Conservation (phyloP, 495 filamentous ascomycete species). For the Tuber umbilicatum region DNA sequence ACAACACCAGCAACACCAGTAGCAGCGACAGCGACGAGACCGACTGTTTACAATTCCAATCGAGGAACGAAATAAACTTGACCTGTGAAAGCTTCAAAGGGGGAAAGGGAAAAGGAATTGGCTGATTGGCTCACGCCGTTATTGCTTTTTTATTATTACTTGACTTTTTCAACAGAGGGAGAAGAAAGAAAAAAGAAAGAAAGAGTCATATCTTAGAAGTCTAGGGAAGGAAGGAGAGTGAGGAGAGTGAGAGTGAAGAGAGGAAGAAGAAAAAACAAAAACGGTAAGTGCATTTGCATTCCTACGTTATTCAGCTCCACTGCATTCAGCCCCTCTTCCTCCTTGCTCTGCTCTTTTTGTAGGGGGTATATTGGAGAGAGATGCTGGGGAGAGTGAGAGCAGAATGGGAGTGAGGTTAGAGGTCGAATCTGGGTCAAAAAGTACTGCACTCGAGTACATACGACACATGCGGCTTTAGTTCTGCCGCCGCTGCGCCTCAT, state of each 20-base stretch:
- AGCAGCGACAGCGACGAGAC: not conserved
- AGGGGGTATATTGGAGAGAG: not conserved
- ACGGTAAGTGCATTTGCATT: slow-evolving; percentile 6
- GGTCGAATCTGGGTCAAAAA: not conserved
- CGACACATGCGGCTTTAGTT: not conserved
- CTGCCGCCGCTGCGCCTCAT: not conserved
- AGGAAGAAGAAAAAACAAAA: slow-evolving; percentile 6
- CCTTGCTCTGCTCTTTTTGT: not conserved
- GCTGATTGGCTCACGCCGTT: slow-evolving; percentile 17
- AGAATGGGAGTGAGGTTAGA: not conserved
- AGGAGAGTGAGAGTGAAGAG: slow-evolving; percentile 19
- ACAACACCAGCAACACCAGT: not conserved
- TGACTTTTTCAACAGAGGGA: slow-evolving; percentile 30
- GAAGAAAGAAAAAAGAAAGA: not conserved
- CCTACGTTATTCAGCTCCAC: not conserved
- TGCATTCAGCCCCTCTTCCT: slow-evolving; percentile 4
- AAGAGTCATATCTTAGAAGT: slow-evolving; percentile 1
- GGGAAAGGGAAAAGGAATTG: slow-evolving; percentile 25
- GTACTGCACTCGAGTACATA: slow-evolving; percentile 2
- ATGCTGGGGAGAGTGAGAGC: not conserved
- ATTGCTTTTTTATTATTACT: slow-evolving; percentile 33
- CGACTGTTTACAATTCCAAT: slow-evolving; percentile 14
- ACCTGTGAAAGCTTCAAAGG: slow-evolving; percentile 27
- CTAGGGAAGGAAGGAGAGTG: not conserved
- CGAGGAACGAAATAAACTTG: slow-evolving; percentile 16